Conservation (phyloP, 768 basidiomycete genomes). For the Mycena sanguinolenta region DNA sequence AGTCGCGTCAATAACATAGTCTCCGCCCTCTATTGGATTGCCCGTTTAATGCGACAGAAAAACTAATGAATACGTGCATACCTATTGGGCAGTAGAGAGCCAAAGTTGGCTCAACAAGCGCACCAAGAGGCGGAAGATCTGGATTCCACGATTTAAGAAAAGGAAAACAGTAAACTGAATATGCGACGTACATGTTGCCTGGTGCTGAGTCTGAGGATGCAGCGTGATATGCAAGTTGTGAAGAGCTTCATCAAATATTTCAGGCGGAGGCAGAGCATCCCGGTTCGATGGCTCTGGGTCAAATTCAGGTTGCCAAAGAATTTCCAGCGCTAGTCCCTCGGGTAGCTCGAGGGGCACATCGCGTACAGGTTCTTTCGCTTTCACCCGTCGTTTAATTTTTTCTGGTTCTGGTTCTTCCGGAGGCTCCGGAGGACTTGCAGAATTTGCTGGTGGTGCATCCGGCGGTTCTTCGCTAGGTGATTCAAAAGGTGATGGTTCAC, state of each 20-base stretch:
- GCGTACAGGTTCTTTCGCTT: constrained; percentile 41
- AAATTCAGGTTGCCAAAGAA: constrained; percentile 74
- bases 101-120: constrained; percentile 83
- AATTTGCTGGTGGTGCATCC: constrained; percentile 30
- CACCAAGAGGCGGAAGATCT: constrained; percentile 63
- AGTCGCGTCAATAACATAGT: constrained; percentile 84
- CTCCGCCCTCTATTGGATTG: constrained; percentile 72
- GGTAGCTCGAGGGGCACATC: constrained; percentile 65
- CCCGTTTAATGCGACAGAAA: too few relatives aligned
- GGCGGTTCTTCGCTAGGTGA: constrained; percentile 30
- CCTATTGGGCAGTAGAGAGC: constrained; percentile 87
- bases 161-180: not conserved
- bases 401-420: constrained; percentile 60
- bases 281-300: constrained; percentile 50
- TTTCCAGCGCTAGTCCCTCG: constrained; percentile 57
- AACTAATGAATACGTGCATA: not conserved
- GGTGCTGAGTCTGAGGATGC: constrained; percentile 86
- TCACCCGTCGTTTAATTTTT: constrained; percentile 53
- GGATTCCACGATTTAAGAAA: not conserved
- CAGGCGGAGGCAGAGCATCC: constrained; percentile 72
- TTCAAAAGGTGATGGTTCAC: constrained; percentile 29
- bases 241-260: constrained; percentile 81
- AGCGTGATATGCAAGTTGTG: constrained; percentile 82
- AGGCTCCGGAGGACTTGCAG: constrained; percentile 35
- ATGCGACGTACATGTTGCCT: constrained; percentile 59